Base-by-base conservation (phyloP, 257 asterid genomes). In the Anisodus acutangulus region DNA sequence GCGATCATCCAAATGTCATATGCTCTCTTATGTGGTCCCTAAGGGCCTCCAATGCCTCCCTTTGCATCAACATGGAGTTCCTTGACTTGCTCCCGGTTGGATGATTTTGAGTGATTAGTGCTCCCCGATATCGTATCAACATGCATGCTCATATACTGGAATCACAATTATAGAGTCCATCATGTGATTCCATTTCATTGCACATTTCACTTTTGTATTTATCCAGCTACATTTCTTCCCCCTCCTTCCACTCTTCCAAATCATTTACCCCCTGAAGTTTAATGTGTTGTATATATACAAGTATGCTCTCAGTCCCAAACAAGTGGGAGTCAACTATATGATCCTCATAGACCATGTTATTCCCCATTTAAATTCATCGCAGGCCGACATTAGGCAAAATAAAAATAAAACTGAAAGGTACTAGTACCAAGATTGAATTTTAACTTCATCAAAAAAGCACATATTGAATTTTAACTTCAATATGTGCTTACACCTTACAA, bases 101-200 rank as follows among this genome's bases (percentile, higher is more conserved):
- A 31, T 31, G 35, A 31, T 31, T 31, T 31, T 31, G 35, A 31
- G 35, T 31, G 35, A 31, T 31, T 31, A 31, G 35, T 31, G 35
- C 35, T 31, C 35, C 35, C 35, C 35, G 1, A 31, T 31, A 31
- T 31, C 35, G 35, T 31, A 31, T 31, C 35, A 31, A 51, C 31
- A 5, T 53, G 49, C 82, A 53, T 78, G 35, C 35, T 31, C 35
- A 31, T 31, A 31, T 31, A 31, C 35, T 31, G 2, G 26, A 9
- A 53, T 13, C 31, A 53, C 82, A 78, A 26, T 53, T 53, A 31
- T 72, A 72, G 58, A 71, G 58, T 53, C 16, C 66, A 59, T 59
- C 66, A 53, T 31, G 15, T 51, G 49, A 51, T 74, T 74, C 47
- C 45, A 22, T 74, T 74, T 74, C 81, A 74, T 11, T 72, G 59